These are phyloP conservation scores for Orobanche coerulescens DNA, from an alignment of 257 asterid genomes.

Conservation along the genomic window DNA sequence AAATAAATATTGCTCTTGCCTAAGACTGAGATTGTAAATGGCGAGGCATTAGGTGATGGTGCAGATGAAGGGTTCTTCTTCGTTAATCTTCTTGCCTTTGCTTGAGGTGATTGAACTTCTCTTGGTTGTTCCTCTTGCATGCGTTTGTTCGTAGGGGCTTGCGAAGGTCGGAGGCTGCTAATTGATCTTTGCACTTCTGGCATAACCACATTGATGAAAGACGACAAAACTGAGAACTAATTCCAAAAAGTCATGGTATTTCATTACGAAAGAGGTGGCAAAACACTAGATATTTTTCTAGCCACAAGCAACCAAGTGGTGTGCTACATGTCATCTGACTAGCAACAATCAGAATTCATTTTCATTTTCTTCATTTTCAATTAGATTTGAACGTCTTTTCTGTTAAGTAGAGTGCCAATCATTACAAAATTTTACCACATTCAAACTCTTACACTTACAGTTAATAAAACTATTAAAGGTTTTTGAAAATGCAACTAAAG, in stretches of 20 bases:
- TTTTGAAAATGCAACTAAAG: too few species aligned
- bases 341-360: neutral
- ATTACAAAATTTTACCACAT: too few species aligned
- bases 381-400: neutral
- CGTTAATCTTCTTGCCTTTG: slow-evolving; percentile 13
- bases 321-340: neutral
- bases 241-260: neutral
- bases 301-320: slow-evolving; percentile 5
- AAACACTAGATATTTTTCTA: slow-evolving; percentile 10
- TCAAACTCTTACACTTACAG: too few species aligned
- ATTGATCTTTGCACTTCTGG: slow-evolving; percentile 19
- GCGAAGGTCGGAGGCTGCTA: slow-evolving; percentile 18
- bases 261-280: neutral
- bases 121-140: slow-evolving; percentile 21
- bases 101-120: slow-evolving; percentile 19
- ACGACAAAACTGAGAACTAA: neutral
- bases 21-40: slow-evolving; percentile 30
- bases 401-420: neutral
- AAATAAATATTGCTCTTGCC: slow-evolving; percentile 33
- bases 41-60: slow-evolving; percentile 21
- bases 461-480: too few species aligned
- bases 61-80: slow-evolving; percentile 16
- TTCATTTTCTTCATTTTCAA: neutral
- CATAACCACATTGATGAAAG: slow-evolving; percentile 17
- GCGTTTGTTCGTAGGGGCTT: slow-evolving; percentile 15